A percentile compares a stretch with the other conserved stretches of the same genome.
Conservation (phyloP, 192 early-diverging fungal species). For the Coemansia sp. region DNA sequence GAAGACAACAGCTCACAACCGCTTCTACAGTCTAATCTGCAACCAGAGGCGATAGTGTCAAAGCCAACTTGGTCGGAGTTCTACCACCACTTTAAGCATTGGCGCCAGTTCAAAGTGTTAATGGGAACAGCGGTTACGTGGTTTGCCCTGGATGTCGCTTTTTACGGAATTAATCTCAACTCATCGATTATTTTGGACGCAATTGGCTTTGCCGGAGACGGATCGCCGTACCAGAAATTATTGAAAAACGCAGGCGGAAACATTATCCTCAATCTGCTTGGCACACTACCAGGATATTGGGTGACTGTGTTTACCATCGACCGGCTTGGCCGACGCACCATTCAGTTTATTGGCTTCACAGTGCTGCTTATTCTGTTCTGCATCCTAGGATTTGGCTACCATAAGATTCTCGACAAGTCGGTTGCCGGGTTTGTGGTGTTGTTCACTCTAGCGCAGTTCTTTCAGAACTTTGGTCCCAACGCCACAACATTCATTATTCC, state of each 20-base stretch:
- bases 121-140: constrained; percentile 72
- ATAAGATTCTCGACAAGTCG: constrained; percentile 62
- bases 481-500: constrained; percentile 84
- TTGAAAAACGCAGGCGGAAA: constrained; percentile 80
- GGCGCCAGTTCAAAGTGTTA: constrained; percentile 73
- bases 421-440: constrained; percentile 62
- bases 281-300: constrained; percentile 95
- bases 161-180: constrained; percentile 83
- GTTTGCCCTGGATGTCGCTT: constrained; percentile 45
- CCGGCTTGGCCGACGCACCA: constrained; percentile 83
- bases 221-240: constrained; percentile 44
- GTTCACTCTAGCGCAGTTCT: constrained; percentile 51
- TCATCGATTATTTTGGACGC: constrained; percentile 68
- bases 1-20: constrained; percentile 14
- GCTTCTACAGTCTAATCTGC: constrained; percentile 46
- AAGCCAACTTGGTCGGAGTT: constrained; percentile 60
- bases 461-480: constrained; percentile 82
- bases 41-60: constrained; percentile 4
- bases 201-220: constrained; percentile 64
- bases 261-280: constrained; percentile 84
- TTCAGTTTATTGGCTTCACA: constrained; percentile 88
- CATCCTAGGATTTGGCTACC: constrained; percentile 70
- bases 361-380: constrained; percentile 74
- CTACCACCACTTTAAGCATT: constrained; percentile 29
- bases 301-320: constrained; percentile 89